Percentiles rank a stretch among this genome's conserved stretches.
phyloP scores from a whole-genome alignment of 257 asterid species.

The Vinca minor region DNA sequence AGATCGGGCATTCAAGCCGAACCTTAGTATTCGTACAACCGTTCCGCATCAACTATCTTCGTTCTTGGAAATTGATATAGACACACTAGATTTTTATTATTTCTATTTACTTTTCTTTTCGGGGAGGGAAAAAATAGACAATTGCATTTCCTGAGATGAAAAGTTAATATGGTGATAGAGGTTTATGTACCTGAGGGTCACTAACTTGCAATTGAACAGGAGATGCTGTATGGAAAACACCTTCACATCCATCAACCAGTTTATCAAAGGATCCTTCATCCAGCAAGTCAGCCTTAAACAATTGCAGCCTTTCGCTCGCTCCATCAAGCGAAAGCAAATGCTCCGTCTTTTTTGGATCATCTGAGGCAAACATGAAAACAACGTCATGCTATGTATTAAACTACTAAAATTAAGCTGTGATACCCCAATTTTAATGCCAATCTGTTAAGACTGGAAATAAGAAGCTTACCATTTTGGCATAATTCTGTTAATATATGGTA shows the following conservation, averaged over 20 bases:
- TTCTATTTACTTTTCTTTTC: too few species aligned
- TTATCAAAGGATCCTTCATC: constrained; percentile 49
- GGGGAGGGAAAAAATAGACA: too few species aligned
- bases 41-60: too few species aligned
- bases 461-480: not conserved
- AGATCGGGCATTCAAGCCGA: too few species aligned
- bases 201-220: constrained; percentile 29
- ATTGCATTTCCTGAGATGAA: not conserved
- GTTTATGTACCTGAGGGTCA: constrained; percentile 38
- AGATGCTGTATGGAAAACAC: constrained; percentile 59
- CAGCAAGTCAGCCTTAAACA: constrained; percentile 38
- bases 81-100: too few species aligned
- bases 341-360: constrained; percentile 35
- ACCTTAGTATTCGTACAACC: too few species aligned
- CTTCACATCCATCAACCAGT: constrained; percentile 46
- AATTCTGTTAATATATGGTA: not conserved
- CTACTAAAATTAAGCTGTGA: not conserved
- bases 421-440: too few species aligned
- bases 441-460: not conserved
- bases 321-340: constrained; percentile 51
- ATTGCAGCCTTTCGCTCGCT: constrained; percentile 43
- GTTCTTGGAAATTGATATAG: too few species aligned
- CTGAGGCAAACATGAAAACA: constrained; percentile 18
- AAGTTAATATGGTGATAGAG: not conserved
- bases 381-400: not conserved